Percentiles rank a stretch among this genome's conserved stretches.
phyloP scores from a whole-genome alignment of 2,329 filamentous ascomycete genomes.

The Penicillium corylophilum region DNA sequence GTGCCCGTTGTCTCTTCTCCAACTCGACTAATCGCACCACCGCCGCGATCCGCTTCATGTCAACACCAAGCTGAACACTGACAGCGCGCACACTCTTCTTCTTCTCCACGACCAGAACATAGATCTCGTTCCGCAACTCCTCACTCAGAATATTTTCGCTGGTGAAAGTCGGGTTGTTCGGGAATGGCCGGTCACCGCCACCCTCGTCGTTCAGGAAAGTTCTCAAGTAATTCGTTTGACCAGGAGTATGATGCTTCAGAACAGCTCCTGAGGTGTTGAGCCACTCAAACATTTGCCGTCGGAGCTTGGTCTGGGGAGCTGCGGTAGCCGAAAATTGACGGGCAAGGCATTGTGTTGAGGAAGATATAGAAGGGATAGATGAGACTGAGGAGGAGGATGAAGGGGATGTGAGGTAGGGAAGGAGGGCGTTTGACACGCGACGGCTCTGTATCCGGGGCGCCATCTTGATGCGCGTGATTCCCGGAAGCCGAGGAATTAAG shows the following conservation, averaged over 20 bases:
- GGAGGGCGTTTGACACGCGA: slow-evolving; percentile 34
- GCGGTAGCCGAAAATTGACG: slow-evolving; percentile 37
- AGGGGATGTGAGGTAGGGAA: slow-evolving; percentile 33
- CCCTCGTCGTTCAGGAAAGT: slow-evolving; percentile 9
- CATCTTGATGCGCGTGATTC: slow-evolving; percentile 29
- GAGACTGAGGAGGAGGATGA: slow-evolving; percentile 26
- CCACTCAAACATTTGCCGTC: slow-evolving; percentile 60
- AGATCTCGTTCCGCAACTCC: slow-evolving; percentile 70
- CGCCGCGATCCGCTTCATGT: slow-evolving; percentile 80
- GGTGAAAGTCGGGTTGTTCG: slow-evolving; percentile 68
- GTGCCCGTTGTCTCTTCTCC: slow-evolving; percentile 71
- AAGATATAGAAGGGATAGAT: slow-evolving; percentile 15
- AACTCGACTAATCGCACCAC: slow-evolving; percentile 83
- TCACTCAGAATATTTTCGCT: slow-evolving; percentile 74
- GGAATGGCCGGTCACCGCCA: slow-evolving; percentile 62
- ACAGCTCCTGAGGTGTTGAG: slow-evolving; percentile 44
- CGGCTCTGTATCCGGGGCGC: slow-evolving; percentile 41
- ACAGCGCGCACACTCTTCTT: slow-evolving; percentile 72
- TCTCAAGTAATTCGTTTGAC: slow-evolving; percentile 33
- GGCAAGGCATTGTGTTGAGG: slow-evolving; percentile 20
- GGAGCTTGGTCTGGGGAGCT: slow-evolving; percentile 48
- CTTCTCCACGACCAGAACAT: slow-evolving; percentile 62
- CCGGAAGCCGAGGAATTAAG: slow-evolving; percentile 3
- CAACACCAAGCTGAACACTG: slow-evolving; percentile 73
- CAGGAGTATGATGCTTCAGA: slow-evolving; percentile 33